Evolutionary conservation across 2,329 filamentous ascomycete species (phyloP).

Genomic region (Fusarium marasasianum): DNA sequence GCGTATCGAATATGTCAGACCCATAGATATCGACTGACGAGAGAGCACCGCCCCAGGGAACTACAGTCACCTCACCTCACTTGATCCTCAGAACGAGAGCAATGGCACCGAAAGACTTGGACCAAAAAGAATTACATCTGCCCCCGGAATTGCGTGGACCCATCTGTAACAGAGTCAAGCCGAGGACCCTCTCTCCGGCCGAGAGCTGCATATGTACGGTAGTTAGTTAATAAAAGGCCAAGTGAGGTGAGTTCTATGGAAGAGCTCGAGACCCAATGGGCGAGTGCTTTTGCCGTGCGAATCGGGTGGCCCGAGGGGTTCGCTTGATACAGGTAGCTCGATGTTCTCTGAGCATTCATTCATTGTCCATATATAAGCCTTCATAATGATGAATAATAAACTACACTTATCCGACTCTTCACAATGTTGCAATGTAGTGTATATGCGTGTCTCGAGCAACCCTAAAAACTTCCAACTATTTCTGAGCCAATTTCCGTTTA

Average conservation of each 20-base stretch:
- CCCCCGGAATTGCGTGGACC: conserved; percentile 15
- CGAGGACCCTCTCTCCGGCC: conserved; percentile 30
- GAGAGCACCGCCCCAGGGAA: not conserved
- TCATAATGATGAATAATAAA: not conserved
- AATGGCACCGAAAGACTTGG: conserved; percentile 1
- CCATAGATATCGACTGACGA: conserved; percentile 15
- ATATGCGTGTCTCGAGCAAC: not conserved
- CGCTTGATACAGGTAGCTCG: not conserved
- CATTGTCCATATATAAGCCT: conserved; percentile 1
- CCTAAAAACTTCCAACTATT: not conserved
- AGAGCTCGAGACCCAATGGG: conserved; percentile 3
- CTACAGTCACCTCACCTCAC: not conserved
- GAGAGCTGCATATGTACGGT: conserved; percentile 20
- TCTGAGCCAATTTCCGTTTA: not conserved
- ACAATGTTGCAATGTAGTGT: conserved; percentile 8
- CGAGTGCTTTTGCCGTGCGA: conserved; percentile 25
- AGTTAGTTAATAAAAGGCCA: conserved; percentile 17
- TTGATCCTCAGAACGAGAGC: not conserved
- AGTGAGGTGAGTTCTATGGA: conserved; percentile 4
- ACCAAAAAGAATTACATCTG: not conserved
- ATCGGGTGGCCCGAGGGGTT: conserved; percentile 8
- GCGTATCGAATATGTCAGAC: conserved; percentile 28
- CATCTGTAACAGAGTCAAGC: conserved; percentile 24
- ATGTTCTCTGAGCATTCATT: not conserved
- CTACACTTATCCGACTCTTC: not conserved